These are phyloP conservation scores for Boletus rubropictus DNA, from an alignment of 768 basidiomycete species.

Conservation along the genomic window DNA sequence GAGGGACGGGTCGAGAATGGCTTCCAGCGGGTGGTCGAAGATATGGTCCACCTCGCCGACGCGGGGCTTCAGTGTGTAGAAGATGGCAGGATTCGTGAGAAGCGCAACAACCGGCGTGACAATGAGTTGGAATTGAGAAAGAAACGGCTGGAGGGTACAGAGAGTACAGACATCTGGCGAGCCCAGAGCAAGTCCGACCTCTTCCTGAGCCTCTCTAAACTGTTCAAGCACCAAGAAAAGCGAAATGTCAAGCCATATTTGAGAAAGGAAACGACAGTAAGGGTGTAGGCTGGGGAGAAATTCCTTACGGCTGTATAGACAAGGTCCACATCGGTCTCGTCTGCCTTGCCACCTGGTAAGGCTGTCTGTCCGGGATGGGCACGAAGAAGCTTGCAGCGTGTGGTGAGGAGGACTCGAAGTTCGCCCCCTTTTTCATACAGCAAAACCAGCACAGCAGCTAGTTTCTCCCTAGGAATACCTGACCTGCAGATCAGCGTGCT, in stretches of 20 bases:
- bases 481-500: constrained; percentile 22
- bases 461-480: constrained; percentile 36
- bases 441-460: constrained; percentile 75
- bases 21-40: constrained; percentile 75
- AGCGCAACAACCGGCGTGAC: constrained; percentile 79
- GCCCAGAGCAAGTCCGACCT: constrained; percentile 62
- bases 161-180: constrained; percentile 55
- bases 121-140: constrained; percentile 61
- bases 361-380: constrained; percentile 81
- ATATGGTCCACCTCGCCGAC: constrained; percentile 71
- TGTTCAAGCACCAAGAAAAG: constrained; percentile 24
- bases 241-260: not conserved
- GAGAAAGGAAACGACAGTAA: not conserved
- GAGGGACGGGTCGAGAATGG: constrained; percentile 56
- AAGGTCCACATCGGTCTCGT: constrained; percentile 56
- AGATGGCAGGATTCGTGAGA: constrained; percentile 46
- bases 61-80: constrained; percentile 49
- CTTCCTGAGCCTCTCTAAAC: constrained; percentile 83
- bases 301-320: constrained; percentile 70
- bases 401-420: constrained; percentile 77
- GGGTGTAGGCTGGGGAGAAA: constrained; percentile 3
- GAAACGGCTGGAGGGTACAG: constrained; percentile 57
- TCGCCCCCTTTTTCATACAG: constrained; percentile 66
- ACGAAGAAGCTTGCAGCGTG: constrained; percentile 69
- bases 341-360: constrained; percentile 75